Evolutionary conservation across 106 monocot species (phyloP), one percentile per base, ranked within the genome.

Genomic region (Dendrobium officinale): DNA sequence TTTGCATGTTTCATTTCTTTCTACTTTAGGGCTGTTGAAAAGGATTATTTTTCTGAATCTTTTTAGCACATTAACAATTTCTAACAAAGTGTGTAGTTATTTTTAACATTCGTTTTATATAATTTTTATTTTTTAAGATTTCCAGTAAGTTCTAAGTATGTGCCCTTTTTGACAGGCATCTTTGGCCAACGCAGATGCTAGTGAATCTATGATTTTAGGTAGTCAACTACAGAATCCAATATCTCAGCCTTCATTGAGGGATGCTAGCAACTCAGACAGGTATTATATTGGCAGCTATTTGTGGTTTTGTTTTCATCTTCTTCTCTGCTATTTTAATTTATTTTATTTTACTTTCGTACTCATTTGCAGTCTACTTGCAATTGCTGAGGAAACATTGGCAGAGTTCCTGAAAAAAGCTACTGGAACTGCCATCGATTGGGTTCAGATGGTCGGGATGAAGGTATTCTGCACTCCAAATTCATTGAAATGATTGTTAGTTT

Each of bases 361-460:
- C 80, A 40, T 79, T 4, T 42, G n/a, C 79, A 89, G 89, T 87
- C 85, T 90, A 82, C 88, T 93, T 77, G 93, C 93, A 76, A 88
- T 93, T 85, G 93, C 93, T 84, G 93, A 90, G 90, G 90, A 90
- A 86, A 90, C 93, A 81, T 58, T 90, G 90, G 85, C 88, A 78
- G 93, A 93, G 90, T 93, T 93, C 85, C 85, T 93, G 1, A 83
- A 90, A 13, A 93, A 93, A 82, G 93, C 93, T 54, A 93, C 93
- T 44, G 93, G 93, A 88, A 93, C 93, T 77, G 93, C 93, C 80
- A 87, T 93, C 72, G 85, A 93, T 49, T 93, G 93, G 93, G 93
- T 93, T 81, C 93, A 93, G 84, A 88, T 93, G 90, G 90, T 90
- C 86, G 93, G 93, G 85, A 93, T 93, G 93, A 93, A 93, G 93